These are phyloP conservation scores for Ogataea thermomethanolica DNA, from an alignment of 805 yeast genomes.

Conservation along the genomic window DNA sequence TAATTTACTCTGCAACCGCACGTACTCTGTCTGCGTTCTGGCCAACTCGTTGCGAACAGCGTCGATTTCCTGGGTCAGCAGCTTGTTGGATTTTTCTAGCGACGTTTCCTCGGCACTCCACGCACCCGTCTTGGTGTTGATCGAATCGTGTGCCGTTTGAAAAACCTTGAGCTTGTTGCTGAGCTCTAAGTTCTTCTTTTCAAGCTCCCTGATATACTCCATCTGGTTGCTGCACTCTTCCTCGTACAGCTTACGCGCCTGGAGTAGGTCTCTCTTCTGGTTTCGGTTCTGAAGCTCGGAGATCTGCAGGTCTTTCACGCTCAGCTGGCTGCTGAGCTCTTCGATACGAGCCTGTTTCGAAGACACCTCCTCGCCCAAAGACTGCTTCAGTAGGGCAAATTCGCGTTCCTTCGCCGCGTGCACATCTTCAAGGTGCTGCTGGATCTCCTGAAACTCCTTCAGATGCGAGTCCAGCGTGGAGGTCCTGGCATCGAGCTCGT, in stretches of 20 bases:
- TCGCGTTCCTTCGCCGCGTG: conserved; percentile 2
- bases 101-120: not conserved
- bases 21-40: conserved; percentile 10
- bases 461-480: conserved; percentile 3
- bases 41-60: conserved; percentile 8
- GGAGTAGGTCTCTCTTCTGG: conserved; percentile 20
- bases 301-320: conserved; percentile 12
- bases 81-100: not conserved
- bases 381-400: not conserved
- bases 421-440: conserved; percentile 7
- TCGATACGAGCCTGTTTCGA: conserved; percentile 17
- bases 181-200: conserved; percentile 50
- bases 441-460: conserved; percentile 19
- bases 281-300: conserved; percentile 7
- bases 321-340: conserved; percentile 20
- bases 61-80: conserved; percentile 6
- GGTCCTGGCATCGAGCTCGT: conserved; percentile 9
- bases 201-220: conserved; percentile 43
- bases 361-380: conserved; percentile 1
- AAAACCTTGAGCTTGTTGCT: conserved; percentile 48
- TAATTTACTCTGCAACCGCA: conserved; percentile 14
- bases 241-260: conserved; percentile 33
- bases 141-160: conserved; percentile 42
- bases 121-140: conserved; percentile 42
- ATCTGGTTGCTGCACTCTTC: conserved; percentile 38